phyloP scores from a whole-genome alignment of 345 rosid species.

The Brassica juncea region DNA sequence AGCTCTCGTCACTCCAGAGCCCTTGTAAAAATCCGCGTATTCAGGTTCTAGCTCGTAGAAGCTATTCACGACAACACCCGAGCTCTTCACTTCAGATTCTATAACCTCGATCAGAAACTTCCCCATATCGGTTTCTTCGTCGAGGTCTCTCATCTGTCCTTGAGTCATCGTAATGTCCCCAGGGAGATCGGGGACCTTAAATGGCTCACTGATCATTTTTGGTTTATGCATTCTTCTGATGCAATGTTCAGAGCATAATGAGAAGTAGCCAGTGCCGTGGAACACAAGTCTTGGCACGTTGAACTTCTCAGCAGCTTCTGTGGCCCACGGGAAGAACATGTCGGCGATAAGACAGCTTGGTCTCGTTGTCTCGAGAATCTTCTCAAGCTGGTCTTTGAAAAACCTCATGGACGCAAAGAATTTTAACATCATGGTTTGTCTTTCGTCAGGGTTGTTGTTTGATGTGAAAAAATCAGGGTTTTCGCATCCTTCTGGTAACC shows the following conservation, averaged over 20 bases:
- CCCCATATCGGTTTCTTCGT: neutral
- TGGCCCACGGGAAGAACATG: slow-evolving; percentile 62
- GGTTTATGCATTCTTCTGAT: slow-evolving; percentile 39
- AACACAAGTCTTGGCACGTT: slow-evolving; percentile 56
- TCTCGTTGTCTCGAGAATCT: slow-evolving; percentile 19
- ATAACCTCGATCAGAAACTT: slow-evolving; percentile 7
- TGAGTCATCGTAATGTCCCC: slow-evolving; percentile 45
- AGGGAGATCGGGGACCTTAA: slow-evolving; percentile 42
- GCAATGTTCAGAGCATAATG: slow-evolving; percentile 31
- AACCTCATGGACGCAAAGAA: slow-evolving; percentile 20
- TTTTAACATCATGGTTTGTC: neutral
- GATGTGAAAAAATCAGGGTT: slow-evolving; percentile 18
- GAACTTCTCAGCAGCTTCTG: slow-evolving; percentile 45
- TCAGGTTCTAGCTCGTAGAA: slow-evolving; percentile 68
- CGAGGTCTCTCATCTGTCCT: slow-evolving; percentile 18
- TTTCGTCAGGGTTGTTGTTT: neutral
- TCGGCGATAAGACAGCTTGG: slow-evolving; percentile 52
- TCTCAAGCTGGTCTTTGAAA: slow-evolving; percentile 39
- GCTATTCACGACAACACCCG: slow-evolving; percentile 65
- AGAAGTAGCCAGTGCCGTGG: slow-evolving; percentile 52
- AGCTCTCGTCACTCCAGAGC: neutral
- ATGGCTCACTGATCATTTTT: slow-evolving; percentile 42
- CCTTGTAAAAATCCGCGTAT: slow-evolving; percentile 51
- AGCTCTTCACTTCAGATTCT: slow-evolving; percentile 52
- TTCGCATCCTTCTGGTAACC: slow-evolving; percentile 49